A percentile compares a stretch with the other conserved stretches of the same genome.
phyloP scores from a whole-genome alignment of 139 green algal species.

The Monoraphidium neglectum region DNA sequence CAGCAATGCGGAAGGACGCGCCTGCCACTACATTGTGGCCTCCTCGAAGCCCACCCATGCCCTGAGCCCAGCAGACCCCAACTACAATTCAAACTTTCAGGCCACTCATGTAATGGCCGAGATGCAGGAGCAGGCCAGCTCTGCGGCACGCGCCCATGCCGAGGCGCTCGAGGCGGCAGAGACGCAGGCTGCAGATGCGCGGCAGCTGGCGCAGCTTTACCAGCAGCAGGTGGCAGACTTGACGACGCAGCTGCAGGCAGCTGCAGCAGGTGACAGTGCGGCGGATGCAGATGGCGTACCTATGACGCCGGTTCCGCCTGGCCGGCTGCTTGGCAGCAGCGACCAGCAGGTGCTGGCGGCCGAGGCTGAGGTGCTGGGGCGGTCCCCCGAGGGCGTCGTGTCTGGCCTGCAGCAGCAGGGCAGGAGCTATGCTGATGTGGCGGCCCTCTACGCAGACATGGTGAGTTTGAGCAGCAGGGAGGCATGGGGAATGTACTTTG shows the following conservation, averaged over 20 bases:
- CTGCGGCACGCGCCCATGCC: neutral
- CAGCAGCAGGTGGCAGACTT: constrained; percentile 15
- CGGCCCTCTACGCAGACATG: constrained; percentile 22
- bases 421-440: constrained; percentile 25
- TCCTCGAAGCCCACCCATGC: no score
- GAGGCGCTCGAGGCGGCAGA: constrained; percentile 11
- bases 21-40: no score
- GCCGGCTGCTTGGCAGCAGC: neutral
- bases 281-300: neutral
- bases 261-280: neutral
- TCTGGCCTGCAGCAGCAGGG: constrained; percentile 10
- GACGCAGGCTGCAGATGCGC: constrained; percentile 2
- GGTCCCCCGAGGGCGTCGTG: neutral
- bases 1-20: no score
- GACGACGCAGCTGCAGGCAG: neutral
- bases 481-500: neutral
- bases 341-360: neutral
- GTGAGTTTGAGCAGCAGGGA: neutral
- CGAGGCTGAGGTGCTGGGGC: neutral
- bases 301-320: neutral
- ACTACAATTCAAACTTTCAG: no score
- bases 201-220: constrained; percentile 14
- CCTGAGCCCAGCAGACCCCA: no score
- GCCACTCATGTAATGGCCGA: neutral
- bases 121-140: neutral